Percentiles rank a stretch among this genome's conserved stretches.
Evolutionary conservation across 73 alveolate genomes (phyloP).

Genomic region (Paramecium pentaurelia): DNA sequence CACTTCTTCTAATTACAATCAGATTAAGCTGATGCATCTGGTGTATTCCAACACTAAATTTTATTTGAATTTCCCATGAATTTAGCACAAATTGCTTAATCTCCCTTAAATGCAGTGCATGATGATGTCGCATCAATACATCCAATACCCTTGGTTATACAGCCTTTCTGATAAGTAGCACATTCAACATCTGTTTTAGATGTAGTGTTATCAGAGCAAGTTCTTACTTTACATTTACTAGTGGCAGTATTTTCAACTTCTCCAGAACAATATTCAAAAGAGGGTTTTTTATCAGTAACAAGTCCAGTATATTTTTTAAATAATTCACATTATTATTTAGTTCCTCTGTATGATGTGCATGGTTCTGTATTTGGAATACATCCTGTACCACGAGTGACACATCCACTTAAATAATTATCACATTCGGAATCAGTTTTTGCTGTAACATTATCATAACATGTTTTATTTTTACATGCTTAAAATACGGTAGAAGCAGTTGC

Average conservation of each 20-base stretch:
- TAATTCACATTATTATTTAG: not conserved
- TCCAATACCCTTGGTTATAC: conserved; percentile 15
- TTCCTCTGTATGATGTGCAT: not conserved
- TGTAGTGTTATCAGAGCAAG: not conserved
- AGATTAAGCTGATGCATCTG: not conserved
- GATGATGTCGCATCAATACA: not conserved
- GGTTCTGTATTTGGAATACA: not conserved
- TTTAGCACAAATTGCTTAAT: not conserved
- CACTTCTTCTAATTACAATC: not conserved
- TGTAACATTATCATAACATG: not conserved
- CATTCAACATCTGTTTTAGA: not conserved
- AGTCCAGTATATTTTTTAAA: not conserved
- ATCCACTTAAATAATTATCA: not conserved
- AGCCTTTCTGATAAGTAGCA: not conserved
- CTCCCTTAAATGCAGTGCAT: not conserved
- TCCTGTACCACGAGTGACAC: conserved; percentile 6
- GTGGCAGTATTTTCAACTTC: not conserved
- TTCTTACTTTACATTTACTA: not conserved
- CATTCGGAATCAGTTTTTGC: not conserved
- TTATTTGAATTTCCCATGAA: not conserved
- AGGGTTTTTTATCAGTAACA: not conserved
- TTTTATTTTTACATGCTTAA: not conserved
- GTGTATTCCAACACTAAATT: not conserved
- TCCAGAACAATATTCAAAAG: not conserved
- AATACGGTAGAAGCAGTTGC: not conserved